These are phyloP conservation scores for Melampsora larici-populina DNA, from an alignment of 1,284 basidiomycete species.

Conservation along the genomic window DNA sequence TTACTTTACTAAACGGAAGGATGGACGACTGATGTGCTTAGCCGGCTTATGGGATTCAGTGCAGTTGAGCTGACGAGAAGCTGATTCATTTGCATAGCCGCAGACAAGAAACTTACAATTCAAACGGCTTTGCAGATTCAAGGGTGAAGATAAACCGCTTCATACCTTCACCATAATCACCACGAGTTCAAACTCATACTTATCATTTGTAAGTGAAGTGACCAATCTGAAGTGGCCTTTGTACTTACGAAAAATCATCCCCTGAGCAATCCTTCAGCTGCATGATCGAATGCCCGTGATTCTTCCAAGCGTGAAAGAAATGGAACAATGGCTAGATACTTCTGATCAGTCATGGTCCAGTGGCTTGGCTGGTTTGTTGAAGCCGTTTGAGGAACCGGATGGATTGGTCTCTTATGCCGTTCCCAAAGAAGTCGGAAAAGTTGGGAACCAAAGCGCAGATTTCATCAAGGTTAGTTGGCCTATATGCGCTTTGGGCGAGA, in stretches of 20 bases:
- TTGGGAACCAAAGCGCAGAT: constrained; percentile 73
- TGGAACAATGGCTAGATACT: constrained; percentile 75
- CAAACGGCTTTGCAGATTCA: constrained; percentile 45
- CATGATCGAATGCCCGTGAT: constrained; percentile 93
- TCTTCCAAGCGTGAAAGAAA: constrained; percentile 63
- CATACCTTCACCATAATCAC: constrained; percentile 89
- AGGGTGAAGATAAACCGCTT: constrained; percentile 63
- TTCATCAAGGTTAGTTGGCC: constrained; percentile 60
- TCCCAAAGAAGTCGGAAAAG: constrained; percentile 83
- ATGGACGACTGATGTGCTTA: constrained; percentile 69
- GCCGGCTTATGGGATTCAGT: constrained; percentile 82
- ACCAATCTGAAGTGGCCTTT: neutral
- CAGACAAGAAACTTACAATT: neutral
- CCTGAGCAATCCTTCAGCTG: constrained; percentile 53
- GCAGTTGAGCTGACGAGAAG: constrained; percentile 49
- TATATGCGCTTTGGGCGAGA: neutral
- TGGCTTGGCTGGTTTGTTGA: constrained; percentile 63
- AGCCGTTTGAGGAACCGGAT: constrained; percentile 63
- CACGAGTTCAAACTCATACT: constrained; percentile 58
- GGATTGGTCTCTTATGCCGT: constrained; percentile 65
- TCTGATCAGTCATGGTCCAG: constrained; percentile 65
- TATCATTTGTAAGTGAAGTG: constrained; percentile 51
- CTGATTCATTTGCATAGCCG: neutral
- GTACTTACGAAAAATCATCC: too few relatives aligned
- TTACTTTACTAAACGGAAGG: constrained; percentile 70